Conservation (phyloP, 768 basidiomycete genomes). For the Pulveroboletus sp. region DNA sequence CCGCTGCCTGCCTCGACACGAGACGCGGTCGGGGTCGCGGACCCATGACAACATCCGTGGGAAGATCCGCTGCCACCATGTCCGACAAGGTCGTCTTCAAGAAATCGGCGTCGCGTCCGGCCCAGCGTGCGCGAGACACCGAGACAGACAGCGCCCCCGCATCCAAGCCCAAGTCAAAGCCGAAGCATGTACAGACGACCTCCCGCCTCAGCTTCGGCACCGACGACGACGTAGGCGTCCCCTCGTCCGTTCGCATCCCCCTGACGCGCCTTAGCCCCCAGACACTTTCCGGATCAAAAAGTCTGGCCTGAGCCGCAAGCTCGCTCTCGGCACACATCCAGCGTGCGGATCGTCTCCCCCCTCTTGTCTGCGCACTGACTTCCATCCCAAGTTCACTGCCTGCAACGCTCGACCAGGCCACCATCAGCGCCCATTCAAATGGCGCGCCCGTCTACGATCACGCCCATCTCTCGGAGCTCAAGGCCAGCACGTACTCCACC, state of each 20-base stretch:
- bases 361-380: conserved; percentile 8
- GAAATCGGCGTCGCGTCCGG: conserved; percentile 38
- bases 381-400: conserved; percentile 35
- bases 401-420: conserved; percentile 51
- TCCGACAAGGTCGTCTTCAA: conserved; percentile 39
- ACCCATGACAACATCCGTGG: conserved; percentile 31
- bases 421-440: conserved; percentile 42
- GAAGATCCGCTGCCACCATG: conserved; percentile 18
- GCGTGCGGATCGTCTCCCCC: conserved; percentile 39
- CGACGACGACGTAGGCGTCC: conserved; percentile 53
- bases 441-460: conserved; percentile 64
- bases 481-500: conserved; percentile 65
- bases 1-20: conserved; percentile 21
- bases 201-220: conserved; percentile 77
- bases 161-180: conserved; percentile 67
- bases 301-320: conserved; percentile 66
- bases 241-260: conserved; percentile 5
- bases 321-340: conserved; percentile 53
- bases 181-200: conserved; percentile 61
- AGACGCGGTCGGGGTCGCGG: conserved; percentile 54
- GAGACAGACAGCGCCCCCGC: conserved; percentile 59
- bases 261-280: conserved; percentile 42
- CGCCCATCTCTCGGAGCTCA: conserved; percentile 71
- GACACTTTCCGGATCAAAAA: conserved; percentile 76
- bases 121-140: conserved; percentile 37